Conservation (phyloP, 2,329 filamentous ascomycete species). For the Aphanocladium album region DNA sequence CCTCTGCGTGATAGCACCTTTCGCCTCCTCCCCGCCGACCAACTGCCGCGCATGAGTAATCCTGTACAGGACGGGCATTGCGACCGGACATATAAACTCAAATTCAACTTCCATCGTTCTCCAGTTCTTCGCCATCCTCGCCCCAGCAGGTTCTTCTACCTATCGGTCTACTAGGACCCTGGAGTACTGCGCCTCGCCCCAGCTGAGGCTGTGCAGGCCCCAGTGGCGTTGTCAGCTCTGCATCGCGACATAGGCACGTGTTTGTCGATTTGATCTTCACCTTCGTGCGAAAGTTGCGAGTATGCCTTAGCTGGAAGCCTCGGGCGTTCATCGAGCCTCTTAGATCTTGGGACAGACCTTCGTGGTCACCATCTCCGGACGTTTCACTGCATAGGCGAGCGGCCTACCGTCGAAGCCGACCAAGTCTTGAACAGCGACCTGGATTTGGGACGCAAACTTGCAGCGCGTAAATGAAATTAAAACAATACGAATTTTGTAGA, state of each 20-base stretch:
- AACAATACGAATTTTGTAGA: no score
- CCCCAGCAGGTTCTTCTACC: not conserved
- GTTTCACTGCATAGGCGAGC: no score
- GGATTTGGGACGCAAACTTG: no score
- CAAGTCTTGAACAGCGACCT: no score
- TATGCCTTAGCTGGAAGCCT: not conserved
- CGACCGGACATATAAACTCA: not conserved
- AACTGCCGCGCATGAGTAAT: no score
- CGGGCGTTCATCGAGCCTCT: not conserved
- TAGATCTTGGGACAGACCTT: not conserved
- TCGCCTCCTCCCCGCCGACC: no score
- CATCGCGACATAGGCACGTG: not conserved
- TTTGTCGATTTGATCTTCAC: not conserved
- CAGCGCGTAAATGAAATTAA: no score
- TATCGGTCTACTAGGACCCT: not conserved
- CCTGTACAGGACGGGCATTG: no score
- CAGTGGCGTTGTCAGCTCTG: not conserved
- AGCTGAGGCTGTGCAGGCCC: constrained; percentile 5
- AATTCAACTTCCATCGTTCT: not conserved
- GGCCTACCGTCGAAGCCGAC: no score
- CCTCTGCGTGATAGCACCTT: no score
- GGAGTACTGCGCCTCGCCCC: constrained; percentile 2
- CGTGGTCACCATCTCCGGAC: not conserved
- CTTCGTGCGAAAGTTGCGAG: not conserved
- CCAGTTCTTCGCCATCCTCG: not conserved